Base-by-base conservation (phyloP, 768 basidiomycete genomes). In the Leucocoprinus sp. region DNA sequence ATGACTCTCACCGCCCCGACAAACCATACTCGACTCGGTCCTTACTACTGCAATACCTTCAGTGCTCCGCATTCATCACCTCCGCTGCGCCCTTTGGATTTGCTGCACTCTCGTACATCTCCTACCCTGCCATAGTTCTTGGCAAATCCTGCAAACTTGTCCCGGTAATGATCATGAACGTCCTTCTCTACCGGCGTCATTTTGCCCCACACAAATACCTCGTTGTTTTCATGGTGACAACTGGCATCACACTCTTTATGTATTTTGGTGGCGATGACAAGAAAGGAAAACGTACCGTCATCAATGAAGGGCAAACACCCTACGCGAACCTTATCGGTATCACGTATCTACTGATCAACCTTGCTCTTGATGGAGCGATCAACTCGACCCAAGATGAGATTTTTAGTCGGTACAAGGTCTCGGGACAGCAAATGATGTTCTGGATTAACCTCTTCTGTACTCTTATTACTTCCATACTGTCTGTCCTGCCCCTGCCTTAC, bases 121-220 rank as follows among this genome's bases (percentile, higher is more conserved):
- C 92, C 14, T 98, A 97, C 70, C 96, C 96, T 40, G 92, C 95
- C 35, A 95, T 97, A 88, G 93, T 98, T 26, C 84, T 98, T 52
- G 96, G 90, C 42, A 98, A 98, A 64, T 97, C 93, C 0, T 98
- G 96, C 75, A 98, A 98, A 62, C 89, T 99, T 60, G 91, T 99
- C 35, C 96, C 96, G 0, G 96, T 93, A 50, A 90, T 95, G 80
- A 76, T 98, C 63, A 93, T 98, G 85, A 97, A 98, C 66, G 82
- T 98, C 55, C 57, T 98, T 29, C 74, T 97, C 48, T 98, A 98
- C 66, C 90, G 93, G 44, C 84, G 95, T 39, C 75, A 76, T 52
- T 98, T 97, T 62, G 87, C 92, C 0, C 75, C 81, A 1, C 86
- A 98, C 76, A 98, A 98, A 61, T 99, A 98, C 64, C 66, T 92